Conservation (phyloP, 805 yeast genomes). For the Saturnispora diversa region DNA sequence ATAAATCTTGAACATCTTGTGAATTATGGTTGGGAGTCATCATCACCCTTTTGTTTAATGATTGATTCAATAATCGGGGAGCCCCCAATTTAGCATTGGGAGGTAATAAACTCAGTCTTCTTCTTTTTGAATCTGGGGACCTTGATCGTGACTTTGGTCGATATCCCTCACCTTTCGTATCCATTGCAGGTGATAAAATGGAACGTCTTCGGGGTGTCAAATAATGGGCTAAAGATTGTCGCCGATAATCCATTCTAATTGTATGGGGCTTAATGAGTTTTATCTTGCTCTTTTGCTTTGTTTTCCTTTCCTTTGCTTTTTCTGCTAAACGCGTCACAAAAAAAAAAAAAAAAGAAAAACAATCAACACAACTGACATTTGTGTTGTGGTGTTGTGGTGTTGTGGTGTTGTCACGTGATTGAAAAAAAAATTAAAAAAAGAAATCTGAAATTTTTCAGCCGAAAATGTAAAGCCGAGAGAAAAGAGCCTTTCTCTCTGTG, state of each 20-base stretch:
- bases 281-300: too few species aligned
- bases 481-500: too few species aligned
- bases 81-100: slow-evolving; percentile 25
- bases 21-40: not conserved
- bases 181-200: slow-evolving; percentile 17
- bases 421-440: not conserved
- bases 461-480: too few species aligned
- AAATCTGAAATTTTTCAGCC: not conserved
- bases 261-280: not conserved
- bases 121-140: slow-evolving; percentile 18
- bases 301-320: not conserved
- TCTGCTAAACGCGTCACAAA: not conserved
- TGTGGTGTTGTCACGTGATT: not conserved
- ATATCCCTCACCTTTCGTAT: slow-evolving; percentile 11
- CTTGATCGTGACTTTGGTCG: slow-evolving; percentile 8
- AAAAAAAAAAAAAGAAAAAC: not conserved
- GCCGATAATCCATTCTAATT: not conserved
- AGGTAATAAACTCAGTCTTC: slow-evolving; percentile 26
- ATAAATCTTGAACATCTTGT: slow-evolving; percentile 20
- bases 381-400: not conserved
- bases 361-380: not conserved
- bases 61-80: slow-evolving; percentile 22
- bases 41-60: slow-evolving; percentile 20
- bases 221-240: slow-evolving; percentile 8
- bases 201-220: slow-evolving; percentile 15